Percentiles rank a stretch among this genome's conserved stretches.
Conservation (phyloP, 179 eudicot species). For the Silene noctiflora region DNA sequence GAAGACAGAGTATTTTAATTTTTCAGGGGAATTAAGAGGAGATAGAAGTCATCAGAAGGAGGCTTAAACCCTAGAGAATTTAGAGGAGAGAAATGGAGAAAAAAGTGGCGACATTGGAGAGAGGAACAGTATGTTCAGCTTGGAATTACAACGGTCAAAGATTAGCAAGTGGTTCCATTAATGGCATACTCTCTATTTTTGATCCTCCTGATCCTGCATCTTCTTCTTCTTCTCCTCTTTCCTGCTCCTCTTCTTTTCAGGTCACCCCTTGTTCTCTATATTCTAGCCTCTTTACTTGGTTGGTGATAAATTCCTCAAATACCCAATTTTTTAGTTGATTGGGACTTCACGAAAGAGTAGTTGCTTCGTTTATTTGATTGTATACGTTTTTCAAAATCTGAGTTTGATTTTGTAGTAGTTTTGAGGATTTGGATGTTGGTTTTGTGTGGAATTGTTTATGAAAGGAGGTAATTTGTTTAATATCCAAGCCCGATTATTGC, state of each 20-base stretch:
- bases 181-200: constrained; percentile 61
- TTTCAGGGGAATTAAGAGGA: no score
- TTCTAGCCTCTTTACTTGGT: not conserved
- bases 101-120: constrained; percentile 49
- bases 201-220: constrained; percentile 63
- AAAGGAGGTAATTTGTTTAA: no score
- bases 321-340: not conserved
- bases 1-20: no score
- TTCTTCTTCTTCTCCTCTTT: constrained; percentile 52
- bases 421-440: no score
- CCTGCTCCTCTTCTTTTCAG: constrained; percentile 44
- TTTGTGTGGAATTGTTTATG: no score
- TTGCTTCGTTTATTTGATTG: not conserved
- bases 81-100: constrained; percentile 49
- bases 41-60: not conserved
- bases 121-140: constrained; percentile 60
- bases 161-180: constrained; percentile 59
- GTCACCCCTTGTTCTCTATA: constrained; percentile 24
- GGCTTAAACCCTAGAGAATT: constrained; percentile 19
- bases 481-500: no score
- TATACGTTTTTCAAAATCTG: not conserved
- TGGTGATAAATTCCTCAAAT: not conserved
- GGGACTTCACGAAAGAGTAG: not conserved
- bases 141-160: constrained; percentile 84
- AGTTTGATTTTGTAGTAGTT: no score